Conservation (phyloP, 2,329 filamentous ascomycete species). For the Diaporthe citri region DNA sequence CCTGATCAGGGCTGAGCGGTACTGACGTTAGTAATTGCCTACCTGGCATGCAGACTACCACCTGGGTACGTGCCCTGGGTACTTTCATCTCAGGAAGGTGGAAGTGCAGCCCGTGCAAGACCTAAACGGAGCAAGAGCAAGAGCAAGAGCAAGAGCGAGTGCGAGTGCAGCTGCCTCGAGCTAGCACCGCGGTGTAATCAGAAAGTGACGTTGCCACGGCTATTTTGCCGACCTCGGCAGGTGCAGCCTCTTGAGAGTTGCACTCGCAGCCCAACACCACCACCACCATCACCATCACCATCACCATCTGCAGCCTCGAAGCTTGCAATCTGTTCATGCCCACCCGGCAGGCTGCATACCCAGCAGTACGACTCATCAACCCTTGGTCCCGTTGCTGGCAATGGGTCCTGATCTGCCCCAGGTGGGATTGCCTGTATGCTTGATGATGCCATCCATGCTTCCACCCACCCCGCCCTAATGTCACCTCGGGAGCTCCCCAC, state of each 20-base stretch:
- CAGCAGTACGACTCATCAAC: not conserved
- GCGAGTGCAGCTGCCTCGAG: slow-evolving; percentile 5
- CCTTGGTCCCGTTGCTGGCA: not conserved
- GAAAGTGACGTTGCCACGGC: not conserved
- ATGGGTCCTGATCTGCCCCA: not conserved
- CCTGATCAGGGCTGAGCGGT: not conserved
- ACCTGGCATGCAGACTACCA: not conserved
- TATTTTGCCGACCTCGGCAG: not conserved
- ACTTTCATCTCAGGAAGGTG: not conserved
- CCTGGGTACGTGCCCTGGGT: not conserved
- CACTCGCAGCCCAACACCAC: not conserved
- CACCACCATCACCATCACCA: not conserved
- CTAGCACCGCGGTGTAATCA: not conserved
- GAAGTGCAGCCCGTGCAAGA: not conserved
- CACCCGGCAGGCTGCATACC: not conserved
- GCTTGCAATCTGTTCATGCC: not conserved
- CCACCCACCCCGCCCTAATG: slow-evolving; percentile 27
- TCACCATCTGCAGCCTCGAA: not conserved
- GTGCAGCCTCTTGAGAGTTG: not conserved
- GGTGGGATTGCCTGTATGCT: slow-evolving; percentile 24
- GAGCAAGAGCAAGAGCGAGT: not conserved
- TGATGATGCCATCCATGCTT: slow-evolving; percentile 29
- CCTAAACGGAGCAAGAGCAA: not conserved
- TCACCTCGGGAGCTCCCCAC: slow-evolving; percentile 24
- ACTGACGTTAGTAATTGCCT: not conserved